Evolutionary conservation across 2,329 filamentous ascomycete species (phyloP).

Genomic region (Tolypocladium inflatum): DNA sequence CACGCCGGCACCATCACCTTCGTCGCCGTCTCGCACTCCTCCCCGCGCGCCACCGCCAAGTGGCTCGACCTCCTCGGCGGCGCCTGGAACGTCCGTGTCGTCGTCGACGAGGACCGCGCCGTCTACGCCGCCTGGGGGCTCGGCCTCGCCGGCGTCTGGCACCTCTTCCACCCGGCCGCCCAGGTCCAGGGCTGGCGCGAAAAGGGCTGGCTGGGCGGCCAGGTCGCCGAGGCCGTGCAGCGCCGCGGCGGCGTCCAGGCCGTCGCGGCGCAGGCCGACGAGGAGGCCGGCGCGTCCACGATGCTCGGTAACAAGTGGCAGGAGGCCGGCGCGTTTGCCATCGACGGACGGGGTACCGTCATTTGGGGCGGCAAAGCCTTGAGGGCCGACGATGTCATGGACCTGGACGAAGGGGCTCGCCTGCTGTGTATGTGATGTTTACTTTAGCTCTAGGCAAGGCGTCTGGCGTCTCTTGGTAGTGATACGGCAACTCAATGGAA

Average conservation of each 20-base stretch:
- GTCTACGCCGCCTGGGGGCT: constrained; percentile 52
- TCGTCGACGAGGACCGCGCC: constrained; percentile 46
- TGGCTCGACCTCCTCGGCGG: constrained; percentile 51
- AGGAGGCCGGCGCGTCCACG: constrained; percentile 27
- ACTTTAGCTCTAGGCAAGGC: not conserved
- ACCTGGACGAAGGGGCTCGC: constrained; percentile 40
- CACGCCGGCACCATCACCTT: constrained; percentile 39
- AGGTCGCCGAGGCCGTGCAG: constrained; percentile 37
- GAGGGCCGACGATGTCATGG: constrained; percentile 40
- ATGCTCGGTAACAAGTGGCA: constrained; percentile 49
- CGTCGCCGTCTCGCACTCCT: constrained; percentile 51
- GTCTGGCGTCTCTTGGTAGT: not conserved
- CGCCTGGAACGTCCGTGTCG: constrained; percentile 41
- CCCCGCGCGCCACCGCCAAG: constrained; percentile 41
- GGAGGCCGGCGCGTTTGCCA: constrained; percentile 40
- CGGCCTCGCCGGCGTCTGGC: constrained; percentile 39
- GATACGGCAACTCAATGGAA: not conserved
- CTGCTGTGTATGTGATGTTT: constrained; percentile 14
- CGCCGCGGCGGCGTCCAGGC: constrained; percentile 21
- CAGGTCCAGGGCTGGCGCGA: constrained; percentile 44
- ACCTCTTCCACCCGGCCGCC: constrained; percentile 42
- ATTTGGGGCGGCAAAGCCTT: constrained; percentile 40
- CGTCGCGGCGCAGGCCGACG: constrained; percentile 8
- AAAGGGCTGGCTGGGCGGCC: constrained; percentile 43
- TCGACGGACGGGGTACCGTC: constrained; percentile 38